These are phyloP conservation scores for Nakataea oryzae DNA, from an alignment of 2,329 filamentous ascomycete species.

Conservation along the genomic window DNA sequence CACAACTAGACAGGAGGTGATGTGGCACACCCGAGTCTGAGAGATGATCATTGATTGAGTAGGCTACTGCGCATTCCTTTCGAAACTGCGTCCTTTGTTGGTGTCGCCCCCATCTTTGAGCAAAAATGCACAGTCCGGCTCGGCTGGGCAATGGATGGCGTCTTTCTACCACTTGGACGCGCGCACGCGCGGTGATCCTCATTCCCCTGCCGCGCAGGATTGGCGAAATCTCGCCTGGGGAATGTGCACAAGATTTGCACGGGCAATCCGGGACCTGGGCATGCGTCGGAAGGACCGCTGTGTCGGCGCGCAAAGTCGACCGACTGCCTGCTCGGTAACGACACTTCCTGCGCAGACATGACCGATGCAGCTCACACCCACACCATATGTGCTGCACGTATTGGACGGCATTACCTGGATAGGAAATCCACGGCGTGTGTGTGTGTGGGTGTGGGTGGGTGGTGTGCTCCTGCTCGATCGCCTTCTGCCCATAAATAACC, in stretches of 20 bases:
- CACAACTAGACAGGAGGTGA: background rate
- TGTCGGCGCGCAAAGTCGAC: no score
- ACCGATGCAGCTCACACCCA: background rate
- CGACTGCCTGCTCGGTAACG: no score
- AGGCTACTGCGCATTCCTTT: no score
- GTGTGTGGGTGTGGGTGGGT: no score
- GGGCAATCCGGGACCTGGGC: background rate
- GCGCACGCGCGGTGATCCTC: background rate
- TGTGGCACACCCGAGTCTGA: background rate
- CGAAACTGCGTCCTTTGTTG: no score
- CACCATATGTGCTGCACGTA: background rate
- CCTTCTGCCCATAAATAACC: background rate
- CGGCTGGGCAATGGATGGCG: background rate
- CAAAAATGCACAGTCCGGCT: background rate
- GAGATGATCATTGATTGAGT: no score
- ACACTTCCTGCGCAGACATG: no score
- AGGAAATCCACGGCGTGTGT: background rate
- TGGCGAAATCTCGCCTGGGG: background rate
- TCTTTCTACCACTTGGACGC: background rate
- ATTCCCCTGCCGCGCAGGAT: background rate
- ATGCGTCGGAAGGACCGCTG: no score
- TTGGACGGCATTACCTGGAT: background rate
- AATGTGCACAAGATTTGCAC: background rate
- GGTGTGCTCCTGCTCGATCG: background rate
- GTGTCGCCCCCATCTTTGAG: no score